Evolutionary conservation across 179 eudicot genomes (phyloP), one percentile per base, ranked within the genome.

Genomic region (Spinacia oleracea): DNA sequence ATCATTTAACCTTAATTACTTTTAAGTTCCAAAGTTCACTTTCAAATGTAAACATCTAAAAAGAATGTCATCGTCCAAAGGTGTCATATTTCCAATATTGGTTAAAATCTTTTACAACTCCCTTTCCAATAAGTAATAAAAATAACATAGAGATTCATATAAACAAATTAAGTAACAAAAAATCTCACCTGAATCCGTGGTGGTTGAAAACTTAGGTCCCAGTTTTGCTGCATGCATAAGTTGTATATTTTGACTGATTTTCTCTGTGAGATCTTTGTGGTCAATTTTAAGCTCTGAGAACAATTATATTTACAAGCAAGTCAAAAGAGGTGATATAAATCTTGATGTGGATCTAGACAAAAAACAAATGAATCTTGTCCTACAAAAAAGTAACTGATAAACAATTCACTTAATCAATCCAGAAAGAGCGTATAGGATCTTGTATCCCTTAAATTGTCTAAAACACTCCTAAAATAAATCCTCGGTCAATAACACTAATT

Each of bases 161-260:
- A 21, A 68, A 6, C 21, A 79, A 79, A 11, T 11, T 16, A 50
- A 20, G 18, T 70, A 9, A 51, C 1, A 58, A 70, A 29, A 25
- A 16, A 29, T 56, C 87, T 50, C 76, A 95, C 97, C 97, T 81
- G 90, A 70, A 75, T 76, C 85, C 76, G 67, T 73, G 56, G 59
- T 62, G 64, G 81, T 72, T 2, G 89, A 68, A 77, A 89, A 62
- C 58, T 79, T 83, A 68, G 84, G 76, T 35, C 83, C 63, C 75
- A 83, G 79, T 82, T 86, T 90, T 18, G 84, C 87, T 55, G 97
- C 88, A 83, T 95, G 98, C 78, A 95, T 79, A 79, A 89, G 83
- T 80, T 89, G 84, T 82, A 95, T 90, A 70, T 88, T 89, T 73
- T 87, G 90, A 86, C 83, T 71, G 70, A 93, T 93, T 82, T 88